Evolutionary conservation across 148 eudicot genomes (phyloP), one percentile per base, ranked within the genome.

Genomic region (Amaranthus cruentus): DNA sequence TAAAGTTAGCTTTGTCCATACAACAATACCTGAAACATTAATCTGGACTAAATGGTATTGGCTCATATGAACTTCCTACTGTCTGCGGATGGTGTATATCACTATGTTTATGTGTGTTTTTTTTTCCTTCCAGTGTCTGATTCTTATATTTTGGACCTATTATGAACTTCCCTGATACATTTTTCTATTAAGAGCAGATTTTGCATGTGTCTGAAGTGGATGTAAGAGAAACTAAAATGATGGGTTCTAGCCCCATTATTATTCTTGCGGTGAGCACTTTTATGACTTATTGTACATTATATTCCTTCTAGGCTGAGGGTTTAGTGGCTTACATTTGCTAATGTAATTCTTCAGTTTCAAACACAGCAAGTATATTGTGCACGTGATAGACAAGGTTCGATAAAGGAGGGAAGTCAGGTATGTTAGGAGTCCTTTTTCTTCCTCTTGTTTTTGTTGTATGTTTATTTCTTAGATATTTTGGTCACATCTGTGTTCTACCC

Each of bases 391-490:
- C 82, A 55, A 44, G 97, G 98, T 46, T 42, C 79, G 51, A 72
- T 94, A 71, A 87, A 82, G n/a, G 96, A 91, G 68, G 98, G 98
- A 47, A 84, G 98, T 73, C 80, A 84, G 93, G 98, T 94, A 87
- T 77, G 66, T 73, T 70, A 12, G 13, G 56, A 56, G 66, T 63
- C 46, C 28, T 61, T 55, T 49, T 47, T 49, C 38, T 28, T 28
- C 38, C 38, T 28, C 38, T 14, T 6, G 6, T 13, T 47, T 38
- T 70, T 60, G 38, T 18, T 58, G 62, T 6, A 6, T 58, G 8
- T 4, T 5, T 28, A 28, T 28, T 28, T 28, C 38, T 28, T 28
- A 28, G 38, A 28, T 28, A 28, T 28, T 28, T 28, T 28, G 38
- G 38, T 28, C 38, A 28, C 38, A 28, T 28, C 1, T 28, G 38